Percentiles rank a stretch among this genome's conserved stretches.
Evolutionary conservation across 768 basidiomycete genomes (phyloP).

Genomic region (Amanita fuliginea): DNA sequence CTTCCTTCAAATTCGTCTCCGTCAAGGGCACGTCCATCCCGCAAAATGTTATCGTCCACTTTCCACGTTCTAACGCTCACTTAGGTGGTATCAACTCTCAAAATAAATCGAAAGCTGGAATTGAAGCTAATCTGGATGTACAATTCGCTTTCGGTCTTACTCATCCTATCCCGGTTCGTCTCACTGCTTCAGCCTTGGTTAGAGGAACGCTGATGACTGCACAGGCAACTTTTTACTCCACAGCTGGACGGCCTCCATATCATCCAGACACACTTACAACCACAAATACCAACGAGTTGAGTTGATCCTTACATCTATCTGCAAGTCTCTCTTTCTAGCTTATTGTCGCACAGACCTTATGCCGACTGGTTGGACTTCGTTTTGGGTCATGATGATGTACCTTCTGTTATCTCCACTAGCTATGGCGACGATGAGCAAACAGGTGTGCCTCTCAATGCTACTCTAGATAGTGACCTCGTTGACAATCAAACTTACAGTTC

Average conservation of each 20-base stretch:
- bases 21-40: conserved; percentile 31
- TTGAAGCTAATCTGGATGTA: conserved; percentile 53
- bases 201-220: conserved; percentile 7
- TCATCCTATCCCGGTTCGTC: conserved; percentile 39
- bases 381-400: conserved; percentile 25
- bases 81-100: conserved; percentile 53
- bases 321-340: conserved; percentile 3
- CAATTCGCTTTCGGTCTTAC: conserved; percentile 54
- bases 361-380: conserved; percentile 50
- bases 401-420: conserved; percentile 54
- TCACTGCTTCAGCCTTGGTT: background rate
- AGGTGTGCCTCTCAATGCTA: conserved; percentile 21
- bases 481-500: conserved; percentile 25
- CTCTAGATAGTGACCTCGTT: background rate
- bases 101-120: conserved; percentile 33
- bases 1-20: conserved; percentile 40
- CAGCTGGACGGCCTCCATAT: conserved; percentile 52
- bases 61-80: conserved; percentile 7
- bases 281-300: conserved; percentile 26
- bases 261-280: conserved; percentile 31
- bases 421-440: conserved; percentile 65
- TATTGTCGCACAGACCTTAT: conserved; percentile 16
- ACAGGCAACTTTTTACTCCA: conserved; percentile 44
- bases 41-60: background rate
- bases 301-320: background rate